Percentiles rank a stretch among this genome's conserved stretches.
Evolutionary conservation across 805 yeast genomes (phyloP).

Genomic region (Starmerella ratchasimensis): DNA sequence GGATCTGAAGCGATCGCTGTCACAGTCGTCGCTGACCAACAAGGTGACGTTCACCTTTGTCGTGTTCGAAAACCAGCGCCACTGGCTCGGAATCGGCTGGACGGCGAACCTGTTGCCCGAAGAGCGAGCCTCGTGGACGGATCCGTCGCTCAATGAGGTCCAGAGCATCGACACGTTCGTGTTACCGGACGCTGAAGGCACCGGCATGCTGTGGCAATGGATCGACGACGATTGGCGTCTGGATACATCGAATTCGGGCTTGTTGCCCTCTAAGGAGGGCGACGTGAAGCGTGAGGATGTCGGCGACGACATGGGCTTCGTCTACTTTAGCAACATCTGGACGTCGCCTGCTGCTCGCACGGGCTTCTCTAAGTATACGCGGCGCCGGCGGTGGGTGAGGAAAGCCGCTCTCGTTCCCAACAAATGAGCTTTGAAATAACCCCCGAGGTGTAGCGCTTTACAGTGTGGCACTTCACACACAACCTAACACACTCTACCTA

Average conservation of each 20-base stretch:
- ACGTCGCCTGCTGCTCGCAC: constrained; percentile 79
- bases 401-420: constrained; percentile 63
- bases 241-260: constrained; percentile 75
- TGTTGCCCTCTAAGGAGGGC: constrained; percentile 18
- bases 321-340: constrained; percentile 90
- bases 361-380: constrained; percentile 75
- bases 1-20: neutral
- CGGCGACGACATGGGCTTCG: constrained; percentile 65
- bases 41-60: constrained; percentile 61
- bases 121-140: constrained; percentile 96
- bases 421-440: too few species aligned
- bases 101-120: constrained; percentile 79
- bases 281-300: constrained; percentile 38
- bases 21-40: constrained; percentile 1
- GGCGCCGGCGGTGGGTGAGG: constrained; percentile 91
- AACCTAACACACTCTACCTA: too few species aligned
- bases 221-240: constrained; percentile 84
- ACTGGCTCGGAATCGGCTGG: constrained; percentile 98
- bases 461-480: too few species aligned
- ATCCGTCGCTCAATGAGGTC: constrained; percentile 80
- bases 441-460: too few species aligned
- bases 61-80: constrained; percentile 83
- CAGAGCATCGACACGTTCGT: constrained; percentile 63
- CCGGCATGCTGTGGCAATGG: constrained; percentile 86
- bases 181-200: constrained; percentile 56